phyloP scores from a whole-genome alignment of 176 grass and related monocot genomes.

The Oropetium thomaeum region DNA sequence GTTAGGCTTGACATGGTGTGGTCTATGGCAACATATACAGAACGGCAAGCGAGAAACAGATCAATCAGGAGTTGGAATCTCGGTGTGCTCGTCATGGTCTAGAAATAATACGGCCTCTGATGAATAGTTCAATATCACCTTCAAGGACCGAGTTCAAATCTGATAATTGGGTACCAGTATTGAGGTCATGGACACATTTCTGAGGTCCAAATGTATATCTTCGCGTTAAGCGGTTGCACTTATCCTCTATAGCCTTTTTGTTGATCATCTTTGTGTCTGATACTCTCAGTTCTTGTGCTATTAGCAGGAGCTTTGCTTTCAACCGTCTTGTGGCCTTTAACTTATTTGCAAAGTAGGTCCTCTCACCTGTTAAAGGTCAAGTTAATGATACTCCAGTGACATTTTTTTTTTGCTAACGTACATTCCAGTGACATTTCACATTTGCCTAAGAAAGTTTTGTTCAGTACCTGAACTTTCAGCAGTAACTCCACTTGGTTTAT shows the following conservation, averaged over 20 bases:
- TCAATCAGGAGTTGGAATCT: background rate
- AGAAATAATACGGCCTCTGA: slow-evolving; percentile 56
- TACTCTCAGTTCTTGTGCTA: slow-evolving; percentile 42
- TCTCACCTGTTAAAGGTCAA: slow-evolving; percentile 58
- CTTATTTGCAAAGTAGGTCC: slow-evolving; percentile 86
- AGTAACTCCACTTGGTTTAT: slow-evolving; percentile 61
- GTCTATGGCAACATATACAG: slow-evolving; percentile 32
- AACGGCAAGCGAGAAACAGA: background rate
- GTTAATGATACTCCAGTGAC: background rate
- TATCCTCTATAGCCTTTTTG: slow-evolving; percentile 36
- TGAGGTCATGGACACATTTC: slow-evolving; percentile 69
- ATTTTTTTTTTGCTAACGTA: too few relatives aligned
- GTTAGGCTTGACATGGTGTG: slow-evolving; percentile 13
- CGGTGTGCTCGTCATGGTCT: slow-evolving; percentile 41
- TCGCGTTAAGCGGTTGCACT: slow-evolving; percentile 47
- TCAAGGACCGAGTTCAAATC: slow-evolving; percentile 65
- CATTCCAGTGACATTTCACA: background rate
- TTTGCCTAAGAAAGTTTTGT: slow-evolving; percentile 16
- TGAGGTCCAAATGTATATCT: slow-evolving; percentile 66
- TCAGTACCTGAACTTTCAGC: slow-evolving; percentile 85
- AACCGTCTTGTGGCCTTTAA: slow-evolving; percentile 71
- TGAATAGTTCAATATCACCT: slow-evolving; percentile 71
- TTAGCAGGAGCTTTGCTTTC: slow-evolving; percentile 80
- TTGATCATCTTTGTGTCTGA: slow-evolving; percentile 38
- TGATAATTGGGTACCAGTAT: slow-evolving; percentile 66